A percentile compares a stretch with the other conserved stretches of the same genome.
Evolutionary conservation across 1,139 yeast genomes (phyloP).

Genomic region (Candida glucosophila): DNA sequence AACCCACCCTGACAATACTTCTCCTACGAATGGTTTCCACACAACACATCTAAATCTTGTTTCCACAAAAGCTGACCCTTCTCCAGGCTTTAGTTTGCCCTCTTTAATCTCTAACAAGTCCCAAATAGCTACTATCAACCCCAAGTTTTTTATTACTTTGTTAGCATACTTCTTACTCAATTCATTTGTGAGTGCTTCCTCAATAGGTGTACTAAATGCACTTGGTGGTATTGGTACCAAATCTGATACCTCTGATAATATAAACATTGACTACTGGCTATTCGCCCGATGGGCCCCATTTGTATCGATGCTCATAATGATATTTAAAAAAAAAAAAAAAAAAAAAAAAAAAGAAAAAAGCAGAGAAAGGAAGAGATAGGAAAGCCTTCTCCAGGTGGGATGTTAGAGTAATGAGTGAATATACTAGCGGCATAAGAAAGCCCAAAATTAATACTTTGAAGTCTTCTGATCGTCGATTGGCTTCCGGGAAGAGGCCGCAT

Average conservation of each 20-base stretch:
- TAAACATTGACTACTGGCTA: conserved; percentile 84
- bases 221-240: conserved; percentile 84
- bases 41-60: conserved; percentile 69
- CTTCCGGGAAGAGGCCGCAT: conserved; percentile 39
- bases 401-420: conserved; percentile 3
- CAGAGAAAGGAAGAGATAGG: no score
- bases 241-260: conserved; percentile 71
- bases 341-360: no score
- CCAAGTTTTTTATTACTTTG: conserved; percentile 72
- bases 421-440: conserved; percentile 7
- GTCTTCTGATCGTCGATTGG: conserved; percentile 45
- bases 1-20: conserved; percentile 89
- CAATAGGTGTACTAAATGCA: conserved; percentile 63
- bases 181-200: conserved; percentile 68
- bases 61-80: conserved; percentile 80
- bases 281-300: not conserved
- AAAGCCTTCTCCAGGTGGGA: no score
- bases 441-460: conserved; percentile 21
- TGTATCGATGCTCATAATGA: not conserved
- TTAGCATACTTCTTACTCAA: conserved; percentile 80
- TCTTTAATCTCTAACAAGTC: conserved; percentile 76
- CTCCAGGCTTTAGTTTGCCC: conserved; percentile 91
- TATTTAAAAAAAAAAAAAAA: not conserved
- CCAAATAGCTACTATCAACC: conserved; percentile 78
- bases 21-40: conserved; percentile 93